Base-by-base conservation (phyloP, 1,139 yeast genomes). In the Casaregolazyma lundiana region DNA sequence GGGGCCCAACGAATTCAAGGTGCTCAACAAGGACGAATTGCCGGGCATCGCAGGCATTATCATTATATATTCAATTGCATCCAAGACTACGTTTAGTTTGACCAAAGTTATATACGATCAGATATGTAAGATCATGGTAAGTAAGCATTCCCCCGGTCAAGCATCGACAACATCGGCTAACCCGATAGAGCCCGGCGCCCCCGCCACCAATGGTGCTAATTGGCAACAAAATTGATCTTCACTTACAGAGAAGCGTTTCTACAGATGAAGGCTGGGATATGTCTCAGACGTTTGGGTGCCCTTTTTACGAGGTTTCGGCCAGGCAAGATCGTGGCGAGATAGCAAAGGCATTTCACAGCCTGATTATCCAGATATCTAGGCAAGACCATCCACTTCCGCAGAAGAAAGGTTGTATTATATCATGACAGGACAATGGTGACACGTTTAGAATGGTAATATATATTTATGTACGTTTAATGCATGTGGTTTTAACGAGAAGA, bases 41-140 rank as follows among this genome's bases (percentile, higher is more conserved):
- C 83, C 84, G 45, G 94, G 92, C 19, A 80, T 85, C 41, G 94
- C 87, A 61, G 97, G 96, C 1, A 85, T 85, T 62, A 70, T 89
- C 42, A 69, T 89, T 43, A 87, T 88, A 35, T 89, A 87, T 67
- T 84, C 92, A 43, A 89, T 89, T 43, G 81, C 89, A 20, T 83
- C 90, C 38, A 71, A 85, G 56, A 79, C 81, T 54, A 81, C 94
- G 24, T 87, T 89, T 65, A 94, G 86, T 50, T 74, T 86, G 66
- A 71, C 89, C 45, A 80, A 80, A 52, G 74, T 84, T 41, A 84
- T 89, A 38, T 75, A 95, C 59, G 96, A 87, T 63, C 88, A 89
- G 71, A 82, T 89, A 47, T 71, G 88, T 51, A 87, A 84, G 59
- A 72, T 80, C 44, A 74, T 82, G 46, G 55, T 48, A 35, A 29